Evolutionary conservation across 1,139 yeast genomes (phyloP).

Genomic region (Geotrichum australiense): DNA sequence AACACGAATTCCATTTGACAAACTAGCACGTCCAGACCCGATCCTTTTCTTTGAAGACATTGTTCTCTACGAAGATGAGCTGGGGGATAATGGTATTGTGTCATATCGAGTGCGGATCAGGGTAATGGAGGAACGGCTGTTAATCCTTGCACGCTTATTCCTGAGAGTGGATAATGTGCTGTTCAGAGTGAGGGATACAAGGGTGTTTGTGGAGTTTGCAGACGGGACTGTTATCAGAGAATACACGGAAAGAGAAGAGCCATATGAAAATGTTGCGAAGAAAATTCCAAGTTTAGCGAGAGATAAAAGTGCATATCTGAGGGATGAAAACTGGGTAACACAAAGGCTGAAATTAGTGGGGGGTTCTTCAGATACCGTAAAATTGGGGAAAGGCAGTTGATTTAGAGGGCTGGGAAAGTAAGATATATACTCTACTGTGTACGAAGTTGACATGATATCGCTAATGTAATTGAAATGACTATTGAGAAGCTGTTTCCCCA

Average conservation of each 20-base stretch:
- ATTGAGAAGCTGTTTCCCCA: too few relatives aligned
- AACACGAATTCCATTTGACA: slow-evolving; percentile 54
- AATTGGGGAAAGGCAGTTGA: too few relatives aligned
- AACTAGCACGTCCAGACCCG: slow-evolving; percentile 70
- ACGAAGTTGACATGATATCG: too few relatives aligned
- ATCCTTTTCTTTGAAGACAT: slow-evolving; percentile 85
- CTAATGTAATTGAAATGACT: too few relatives aligned
- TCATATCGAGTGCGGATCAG: slow-evolving; percentile 71
- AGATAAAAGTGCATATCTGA: slow-evolving; percentile 68
- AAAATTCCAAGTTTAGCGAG: slow-evolving; percentile 40
- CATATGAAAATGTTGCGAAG: slow-evolving; percentile 50
- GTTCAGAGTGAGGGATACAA: slow-evolving; percentile 74
- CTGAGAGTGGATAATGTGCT: slow-evolving; percentile 85
- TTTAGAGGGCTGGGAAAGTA: too few relatives aligned
- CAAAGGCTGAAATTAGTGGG: too few relatives aligned
- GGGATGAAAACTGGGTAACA: slow-evolving; percentile 87
- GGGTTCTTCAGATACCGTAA: too few relatives aligned
- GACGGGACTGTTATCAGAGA: slow-evolving; percentile 64
- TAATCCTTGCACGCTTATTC: slow-evolving; percentile 70
- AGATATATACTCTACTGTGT: too few relatives aligned
- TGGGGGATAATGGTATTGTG: slow-evolving; percentile 93
- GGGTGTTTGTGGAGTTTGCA: slow-evolving; percentile 74
- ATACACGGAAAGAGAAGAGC: slow-evolving; percentile 65
- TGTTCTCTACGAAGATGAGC: slow-evolving; percentile 84
- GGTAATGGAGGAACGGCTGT: slow-evolving; percentile 78